phyloP scores from a whole-genome alignment of 768 basidiomycete genomes.

The Phylloporus arenicola region DNA sequence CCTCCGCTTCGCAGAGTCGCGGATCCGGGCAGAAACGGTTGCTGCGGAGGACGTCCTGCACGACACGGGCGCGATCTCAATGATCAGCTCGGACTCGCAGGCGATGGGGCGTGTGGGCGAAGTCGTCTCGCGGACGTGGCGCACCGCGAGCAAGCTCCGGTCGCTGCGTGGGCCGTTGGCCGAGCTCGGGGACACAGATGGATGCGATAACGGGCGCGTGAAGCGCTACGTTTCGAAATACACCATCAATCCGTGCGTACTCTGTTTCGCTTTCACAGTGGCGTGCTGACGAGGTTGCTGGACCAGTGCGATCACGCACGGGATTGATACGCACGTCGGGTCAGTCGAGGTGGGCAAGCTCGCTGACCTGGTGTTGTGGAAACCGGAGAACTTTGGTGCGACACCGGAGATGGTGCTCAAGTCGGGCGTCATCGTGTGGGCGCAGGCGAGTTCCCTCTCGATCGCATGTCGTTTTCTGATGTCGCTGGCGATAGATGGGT shows the following conservation, averaged over 20 bases:
- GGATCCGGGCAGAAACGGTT: constrained; percentile 93
- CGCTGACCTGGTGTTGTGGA: constrained; percentile 95
- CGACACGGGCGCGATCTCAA: constrained; percentile 89
- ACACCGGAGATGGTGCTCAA: constrained; percentile 95
- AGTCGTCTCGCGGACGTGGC: constrained; percentile 88
- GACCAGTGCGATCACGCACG: constrained; percentile 89
- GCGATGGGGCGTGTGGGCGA: constrained; percentile 99
- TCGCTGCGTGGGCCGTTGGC: constrained; percentile 69
- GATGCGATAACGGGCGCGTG: constrained; percentile 76
- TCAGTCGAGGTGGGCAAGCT: constrained; percentile 76
- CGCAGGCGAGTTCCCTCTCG: constrained; percentile 51
- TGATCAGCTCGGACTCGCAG: constrained; percentile 95
- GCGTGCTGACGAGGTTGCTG: not conserved
- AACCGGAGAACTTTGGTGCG: constrained; percentile 86
- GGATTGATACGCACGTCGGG: constrained; percentile 83
- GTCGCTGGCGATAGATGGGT: constrained; percentile 61
- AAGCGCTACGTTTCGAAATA: constrained; percentile 96
- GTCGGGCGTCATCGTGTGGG: constrained; percentile 88
- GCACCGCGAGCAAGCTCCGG: constrained; percentile 94
- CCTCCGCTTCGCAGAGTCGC: constrained; percentile 91
- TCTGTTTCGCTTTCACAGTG: not conserved
- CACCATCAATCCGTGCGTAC: constrained; percentile 87
- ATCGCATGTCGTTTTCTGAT: not conserved
- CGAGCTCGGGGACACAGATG: constrained; percentile 43
- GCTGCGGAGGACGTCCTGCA: constrained; percentile 97